Evolutionary conservation across 78 protist genomes (phyloP).

Genomic region (Protostelium mycophagum): DNA sequence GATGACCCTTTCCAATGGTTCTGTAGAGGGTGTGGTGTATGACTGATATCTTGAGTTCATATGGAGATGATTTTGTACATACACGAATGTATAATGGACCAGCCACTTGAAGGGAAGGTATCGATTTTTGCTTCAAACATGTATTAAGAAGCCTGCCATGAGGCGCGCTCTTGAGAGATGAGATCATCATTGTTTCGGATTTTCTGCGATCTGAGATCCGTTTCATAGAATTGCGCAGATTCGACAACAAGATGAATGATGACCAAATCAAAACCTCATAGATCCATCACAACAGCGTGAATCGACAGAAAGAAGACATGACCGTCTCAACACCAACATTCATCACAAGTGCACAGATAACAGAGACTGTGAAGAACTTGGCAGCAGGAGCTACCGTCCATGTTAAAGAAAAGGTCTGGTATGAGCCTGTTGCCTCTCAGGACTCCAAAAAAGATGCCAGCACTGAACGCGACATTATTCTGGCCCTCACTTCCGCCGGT

Average conservation of each 20-base stretch:
- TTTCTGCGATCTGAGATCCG: neutral
- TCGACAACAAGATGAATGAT: neutral
- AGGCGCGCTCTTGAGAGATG: neutral
- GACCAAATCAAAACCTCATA: neutral
- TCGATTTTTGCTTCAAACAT: too few species aligned
- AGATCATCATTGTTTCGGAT: neutral
- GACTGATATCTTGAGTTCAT: neutral
- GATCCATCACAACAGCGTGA: too few species aligned
- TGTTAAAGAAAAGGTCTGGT: neutral
- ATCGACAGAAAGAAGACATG: neutral
- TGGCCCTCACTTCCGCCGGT: neutral
- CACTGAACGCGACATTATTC: neutral
- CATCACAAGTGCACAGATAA: neutral
- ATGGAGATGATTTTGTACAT: neutral
- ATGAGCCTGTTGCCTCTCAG: neutral
- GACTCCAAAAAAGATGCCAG: neutral
- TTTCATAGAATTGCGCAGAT: neutral
- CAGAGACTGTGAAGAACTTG: neutral
- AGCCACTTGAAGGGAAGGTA: neutral
- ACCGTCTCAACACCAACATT: neutral
- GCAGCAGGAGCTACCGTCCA: neutral
- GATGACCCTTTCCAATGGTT: neutral
- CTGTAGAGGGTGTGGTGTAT: neutral
- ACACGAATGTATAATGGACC: neutral
- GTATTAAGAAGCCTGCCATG: too few species aligned